Conservation (phyloP, 441 rosid genomes). For the Pelargonium australe region DNA sequence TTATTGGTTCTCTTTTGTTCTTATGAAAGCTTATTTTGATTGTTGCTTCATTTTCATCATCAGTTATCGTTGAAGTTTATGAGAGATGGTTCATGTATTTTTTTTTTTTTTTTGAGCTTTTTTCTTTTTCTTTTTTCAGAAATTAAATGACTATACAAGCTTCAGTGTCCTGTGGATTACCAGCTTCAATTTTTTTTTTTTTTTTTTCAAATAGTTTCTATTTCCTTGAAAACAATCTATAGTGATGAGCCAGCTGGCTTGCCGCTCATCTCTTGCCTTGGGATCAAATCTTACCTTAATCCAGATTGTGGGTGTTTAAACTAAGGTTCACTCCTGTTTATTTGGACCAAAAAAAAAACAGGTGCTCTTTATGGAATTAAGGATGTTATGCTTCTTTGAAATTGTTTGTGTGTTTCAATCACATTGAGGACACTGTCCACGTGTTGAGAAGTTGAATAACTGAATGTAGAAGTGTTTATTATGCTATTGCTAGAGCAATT, state of each 20-base stretch:
- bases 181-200: background rate
- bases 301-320: background rate
- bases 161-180: background rate
- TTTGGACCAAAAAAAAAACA: background rate
- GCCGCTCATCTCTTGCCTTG: too few relatives aligned
- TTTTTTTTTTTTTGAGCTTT: background rate
- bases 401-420: background rate
- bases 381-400: background rate
- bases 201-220: background rate
- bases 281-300: too few relatives aligned
- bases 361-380: background rate
- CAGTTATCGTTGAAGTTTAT: background rate
- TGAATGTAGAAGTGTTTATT: background rate
- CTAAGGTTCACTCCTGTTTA: background rate
- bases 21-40: background rate
- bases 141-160: background rate
- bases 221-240: background rate
- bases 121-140: background rate
- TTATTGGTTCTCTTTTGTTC: background rate
- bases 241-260: background rate
- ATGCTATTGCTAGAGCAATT: background rate
- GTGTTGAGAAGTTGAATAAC: background rate
- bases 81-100: background rate
- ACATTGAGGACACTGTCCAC: background rate
- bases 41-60: background rate